Base-by-base conservation (phyloP, 768 basidiomycete species). In the Cystobasidium tubakii region DNA sequence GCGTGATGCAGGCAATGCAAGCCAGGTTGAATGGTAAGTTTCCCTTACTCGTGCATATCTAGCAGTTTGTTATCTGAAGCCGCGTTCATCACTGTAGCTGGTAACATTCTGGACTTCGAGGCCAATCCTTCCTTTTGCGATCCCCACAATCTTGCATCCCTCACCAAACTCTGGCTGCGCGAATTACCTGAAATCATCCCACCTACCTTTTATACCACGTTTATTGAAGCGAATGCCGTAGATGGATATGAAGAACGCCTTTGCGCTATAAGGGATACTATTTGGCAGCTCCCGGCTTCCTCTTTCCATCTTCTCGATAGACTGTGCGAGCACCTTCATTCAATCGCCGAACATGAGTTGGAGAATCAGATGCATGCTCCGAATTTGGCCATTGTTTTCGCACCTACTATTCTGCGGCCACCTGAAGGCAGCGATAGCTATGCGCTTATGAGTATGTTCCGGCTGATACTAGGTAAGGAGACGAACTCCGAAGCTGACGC, bases 151-250 rank as follows among this genome's bases (percentile, higher is more conserved):
- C 25, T 79, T 1, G 66, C 75, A 21, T 77, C 76, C 21, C 70
- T 69, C 13, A 54, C 78, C 57, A 79, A 78, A 69, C 63, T 75
- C 1, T 79, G 70, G 66, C 33, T 79, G 10, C 75, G 78, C 1
- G 53, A 65, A 17, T 42, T 79, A 43, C 79, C 79, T 13, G 78
- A 77, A 19, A 34, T 79, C 15, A 44, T 79, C 25, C 75, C 76
- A 0, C 65, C 64, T 42, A 17, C 54, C 9, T 31, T 62, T 44
- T 79, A 78, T 66, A 33, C 75, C 15, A 36, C 66, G 12, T 67
- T 79, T 31, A 73, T 79, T 50, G 62, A 31, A 13, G 75, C 78
- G 7, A 73, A 62, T 67, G 74, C 60, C 42, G 69, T 79, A 43
- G 17, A 62, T 1, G 76, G 73, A n/a, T 76, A 75, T 57, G 74